Evolutionary conservation across 345 rosid species (phyloP).

Genomic region (Leavenworthia alabamica): DNA sequence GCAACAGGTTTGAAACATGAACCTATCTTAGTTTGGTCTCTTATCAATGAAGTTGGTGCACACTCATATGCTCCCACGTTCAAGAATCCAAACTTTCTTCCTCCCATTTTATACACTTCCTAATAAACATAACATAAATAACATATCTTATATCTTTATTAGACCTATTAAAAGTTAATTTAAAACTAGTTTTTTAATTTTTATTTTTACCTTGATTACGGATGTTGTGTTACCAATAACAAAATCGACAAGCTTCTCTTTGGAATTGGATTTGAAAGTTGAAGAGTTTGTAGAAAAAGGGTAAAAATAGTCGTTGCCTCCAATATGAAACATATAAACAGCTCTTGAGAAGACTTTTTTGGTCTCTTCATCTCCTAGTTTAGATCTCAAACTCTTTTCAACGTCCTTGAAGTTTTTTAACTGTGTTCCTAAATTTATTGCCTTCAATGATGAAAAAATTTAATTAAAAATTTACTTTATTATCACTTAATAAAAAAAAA

Average conservation of each 20-base stretch:
- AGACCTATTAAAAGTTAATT: neutral
- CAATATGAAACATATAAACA: constrained; percentile 38
- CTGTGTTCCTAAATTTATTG: constrained; percentile 37
- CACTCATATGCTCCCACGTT: constrained; percentile 26
- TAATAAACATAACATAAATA: constrained; percentile 7
- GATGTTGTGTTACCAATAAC: constrained; percentile 37
- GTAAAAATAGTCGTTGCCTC: constrained; percentile 32
- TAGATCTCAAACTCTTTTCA: constrained; percentile 27
- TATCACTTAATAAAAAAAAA: neutral
- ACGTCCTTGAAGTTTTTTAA: constrained; percentile 36
- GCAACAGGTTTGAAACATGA: constrained; percentile 19
- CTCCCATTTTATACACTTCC: constrained; percentile 42
- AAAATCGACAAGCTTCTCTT: constrained; percentile 31
- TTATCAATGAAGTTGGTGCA: constrained; percentile 6
- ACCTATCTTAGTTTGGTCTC: constrained; percentile 8
- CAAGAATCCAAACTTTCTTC: constrained; percentile 48
- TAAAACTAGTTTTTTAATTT: neutral
- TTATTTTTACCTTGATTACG: constrained; percentile 30
- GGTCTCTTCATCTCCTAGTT: constrained; percentile 34
- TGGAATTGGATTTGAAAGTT: constrained; percentile 14
- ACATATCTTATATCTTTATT: neutral
- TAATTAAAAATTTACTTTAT: neutral
- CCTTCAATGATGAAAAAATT: constrained; percentile 14
- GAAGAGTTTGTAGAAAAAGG: constrained; percentile 25
- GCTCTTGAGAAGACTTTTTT: constrained; percentile 33